Evolutionary conservation across 176 grass and related monocot genomes (phyloP).

Genomic region (Juncus inflexus): DNA sequence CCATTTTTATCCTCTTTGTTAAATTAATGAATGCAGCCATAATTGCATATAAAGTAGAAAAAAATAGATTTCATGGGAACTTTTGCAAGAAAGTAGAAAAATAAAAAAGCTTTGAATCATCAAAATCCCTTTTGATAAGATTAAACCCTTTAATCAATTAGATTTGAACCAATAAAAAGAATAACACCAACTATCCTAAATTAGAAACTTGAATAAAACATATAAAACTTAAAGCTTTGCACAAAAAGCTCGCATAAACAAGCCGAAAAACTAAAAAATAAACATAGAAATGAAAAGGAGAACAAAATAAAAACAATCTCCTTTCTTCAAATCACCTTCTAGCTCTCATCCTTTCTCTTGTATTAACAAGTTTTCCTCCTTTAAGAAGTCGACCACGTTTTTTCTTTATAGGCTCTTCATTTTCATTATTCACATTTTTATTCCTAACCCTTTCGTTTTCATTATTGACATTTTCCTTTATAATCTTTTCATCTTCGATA

Average conservation of each 20-base stretch:
- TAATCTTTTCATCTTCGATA: neutral
- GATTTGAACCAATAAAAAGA: too few relatives aligned
- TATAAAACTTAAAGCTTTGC: constrained; percentile 16
- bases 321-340: constrained; percentile 4
- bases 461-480: constrained; percentile 8
- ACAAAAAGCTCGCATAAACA: constrained; percentile 10
- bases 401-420: neutral
- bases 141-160: too few relatives aligned
- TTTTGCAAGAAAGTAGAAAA: too few relatives aligned
- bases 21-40: too few relatives aligned
- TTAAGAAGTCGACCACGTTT: neutral
- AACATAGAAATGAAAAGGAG: neutral
- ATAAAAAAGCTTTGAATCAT: too few relatives aligned
- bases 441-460: neutral
- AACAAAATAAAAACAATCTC: neutral
- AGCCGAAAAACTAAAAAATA: constrained; percentile 10
- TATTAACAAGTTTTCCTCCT: neutral
- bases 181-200: too few relatives aligned
- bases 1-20: too few relatives aligned
- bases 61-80: too few relatives aligned
- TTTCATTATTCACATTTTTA: neutral
- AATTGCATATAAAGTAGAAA: too few relatives aligned
- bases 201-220: constrained; percentile 16
- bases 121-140: too few relatives aligned
- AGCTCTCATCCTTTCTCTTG: constrained; percentile 21